Percentiles rank a stretch among this genome's conserved stretches.
Evolutionary conservation across 768 basidiomycete genomes (phyloP).

Genomic region (Rhizopogon vesiculosus): DNA sequence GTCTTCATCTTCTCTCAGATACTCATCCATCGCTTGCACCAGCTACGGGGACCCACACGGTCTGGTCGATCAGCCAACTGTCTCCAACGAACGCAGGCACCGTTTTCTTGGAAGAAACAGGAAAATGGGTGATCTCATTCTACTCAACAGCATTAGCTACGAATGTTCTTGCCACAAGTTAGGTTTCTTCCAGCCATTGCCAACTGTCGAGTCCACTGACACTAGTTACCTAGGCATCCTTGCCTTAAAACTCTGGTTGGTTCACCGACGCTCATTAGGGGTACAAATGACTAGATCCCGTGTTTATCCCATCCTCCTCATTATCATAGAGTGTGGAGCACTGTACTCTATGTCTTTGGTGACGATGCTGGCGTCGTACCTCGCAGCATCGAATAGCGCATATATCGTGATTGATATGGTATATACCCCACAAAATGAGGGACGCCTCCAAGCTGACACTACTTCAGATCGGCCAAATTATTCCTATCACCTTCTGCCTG

Average conservation of each 20-base stretch:
- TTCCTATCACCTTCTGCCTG: background rate
- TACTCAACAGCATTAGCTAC: slow-evolving; percentile 7
- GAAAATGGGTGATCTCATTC: slow-evolving; percentile 9
- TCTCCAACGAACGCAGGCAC: background rate
- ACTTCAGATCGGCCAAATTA: slow-evolving; percentile 2
- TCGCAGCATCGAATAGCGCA: background rate
- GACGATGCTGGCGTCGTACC: background rate
- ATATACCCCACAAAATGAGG: background rate
- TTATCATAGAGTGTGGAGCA: slow-evolving; percentile 1
- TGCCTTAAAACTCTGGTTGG: background rate
- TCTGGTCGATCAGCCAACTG: background rate
- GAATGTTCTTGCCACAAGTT: slow-evolving; percentile 8
- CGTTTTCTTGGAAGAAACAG: slow-evolving; percentile 7
- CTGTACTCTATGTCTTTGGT: background rate
- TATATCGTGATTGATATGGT: slow-evolving; percentile 3
- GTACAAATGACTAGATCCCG: background rate
- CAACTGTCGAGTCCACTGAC: background rate
- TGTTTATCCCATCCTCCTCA: background rate
- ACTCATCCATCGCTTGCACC: background rate
- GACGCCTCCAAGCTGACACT: background rate
- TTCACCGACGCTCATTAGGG: background rate
- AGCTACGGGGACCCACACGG: slow-evolving; percentile 1
- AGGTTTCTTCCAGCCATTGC: background rate
- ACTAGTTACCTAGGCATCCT: background rate
- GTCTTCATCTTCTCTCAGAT: background rate